Conservation (phyloP, 2,329 filamentous ascomycete species). For the Scolecobasidium constrictum region DNA sequence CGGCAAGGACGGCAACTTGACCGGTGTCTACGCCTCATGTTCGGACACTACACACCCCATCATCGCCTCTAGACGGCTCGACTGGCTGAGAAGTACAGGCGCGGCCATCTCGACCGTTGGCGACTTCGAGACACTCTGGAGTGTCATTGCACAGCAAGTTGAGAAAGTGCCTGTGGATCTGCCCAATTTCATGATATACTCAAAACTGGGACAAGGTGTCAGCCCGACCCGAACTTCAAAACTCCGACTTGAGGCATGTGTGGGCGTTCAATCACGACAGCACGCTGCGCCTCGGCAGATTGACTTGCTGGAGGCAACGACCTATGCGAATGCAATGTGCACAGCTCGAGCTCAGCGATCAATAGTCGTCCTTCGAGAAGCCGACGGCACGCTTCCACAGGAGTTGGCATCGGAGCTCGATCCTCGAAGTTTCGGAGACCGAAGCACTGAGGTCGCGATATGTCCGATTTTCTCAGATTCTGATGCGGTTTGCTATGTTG, state of each 20-base stretch:
- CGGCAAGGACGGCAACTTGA: slow-evolving; percentile 8
- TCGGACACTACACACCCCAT: neutral
- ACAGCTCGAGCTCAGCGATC: neutral
- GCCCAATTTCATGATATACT: neutral
- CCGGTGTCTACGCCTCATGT: slow-evolving; percentile 2
- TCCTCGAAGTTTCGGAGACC: slow-evolving; percentile 1
- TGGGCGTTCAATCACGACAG: neutral
- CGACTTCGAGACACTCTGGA: neutral
- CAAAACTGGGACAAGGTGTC: neutral
- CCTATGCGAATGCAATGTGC: neutral
- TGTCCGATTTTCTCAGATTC: slow-evolving; percentile 1
- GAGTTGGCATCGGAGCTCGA: neutral
- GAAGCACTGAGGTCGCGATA: slow-evolving; percentile 1
- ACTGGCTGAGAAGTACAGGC: neutral
- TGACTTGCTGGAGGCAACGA: neutral
- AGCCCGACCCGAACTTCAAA: neutral
- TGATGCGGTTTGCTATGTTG: neutral
- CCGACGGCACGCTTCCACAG: neutral
- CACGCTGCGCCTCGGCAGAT: neutral
- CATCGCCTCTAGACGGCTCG: slow-evolving; percentile 2
- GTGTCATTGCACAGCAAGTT: neutral
- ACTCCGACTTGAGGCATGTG: neutral
- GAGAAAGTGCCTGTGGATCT: neutral
- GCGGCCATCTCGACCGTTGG: neutral
- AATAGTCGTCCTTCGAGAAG: neutral